Evolutionary conservation across 2,329 filamentous ascomycete species (phyloP), one percentile per base, ranked within the genome.

Genomic region (Tolypocladium inflatum): DNA sequence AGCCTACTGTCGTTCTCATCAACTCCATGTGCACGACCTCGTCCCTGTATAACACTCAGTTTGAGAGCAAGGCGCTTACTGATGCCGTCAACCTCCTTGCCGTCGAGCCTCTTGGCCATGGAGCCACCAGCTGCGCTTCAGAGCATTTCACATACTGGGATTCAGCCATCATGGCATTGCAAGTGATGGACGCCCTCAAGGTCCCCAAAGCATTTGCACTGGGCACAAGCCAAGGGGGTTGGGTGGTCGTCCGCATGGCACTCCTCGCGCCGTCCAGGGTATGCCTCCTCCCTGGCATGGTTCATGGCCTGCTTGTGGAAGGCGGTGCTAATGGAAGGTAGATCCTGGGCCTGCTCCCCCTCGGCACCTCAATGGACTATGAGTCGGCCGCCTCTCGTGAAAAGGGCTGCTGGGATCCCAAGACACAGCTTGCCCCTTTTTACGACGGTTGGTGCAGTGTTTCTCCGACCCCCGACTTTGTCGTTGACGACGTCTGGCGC

Each of bases 61-160:
- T 80, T 59, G 63, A 64, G 35, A 74, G 71, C 67, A 65, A 68
- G 54, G 58, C 62, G 1, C 71, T 82, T 26, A 74, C 73, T 0
- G 64, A 67, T 35, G 70, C 69, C 6, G 71, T 75, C 63, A 82
- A 82, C 63, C 70, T 82, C 7, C 66, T 82, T 7, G 79, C 79
- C 50, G 73, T 82, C 58, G 80, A 82, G 67, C 78, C 77, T 1
- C 73, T 82, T 0, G 80, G 79, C 58, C 79, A 82, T 63, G 79
- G 79, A 60, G 68, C 74, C 19, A 81, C 79, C 1, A 70, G 66
- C 57, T 71, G 65, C 57, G 57, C 66, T n/a, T 63, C 65, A 0
- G 77, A 80, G 63, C 76, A 79, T 59, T 82, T 79, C 63, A 82
- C 78, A 2, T 81, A 80, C 69, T 82, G 80, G 80, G 80, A 82